These are phyloP conservation scores for Debaryomyces maramus DNA, from an alignment of 805 yeast species.

Conservation along the genomic window DNA sequence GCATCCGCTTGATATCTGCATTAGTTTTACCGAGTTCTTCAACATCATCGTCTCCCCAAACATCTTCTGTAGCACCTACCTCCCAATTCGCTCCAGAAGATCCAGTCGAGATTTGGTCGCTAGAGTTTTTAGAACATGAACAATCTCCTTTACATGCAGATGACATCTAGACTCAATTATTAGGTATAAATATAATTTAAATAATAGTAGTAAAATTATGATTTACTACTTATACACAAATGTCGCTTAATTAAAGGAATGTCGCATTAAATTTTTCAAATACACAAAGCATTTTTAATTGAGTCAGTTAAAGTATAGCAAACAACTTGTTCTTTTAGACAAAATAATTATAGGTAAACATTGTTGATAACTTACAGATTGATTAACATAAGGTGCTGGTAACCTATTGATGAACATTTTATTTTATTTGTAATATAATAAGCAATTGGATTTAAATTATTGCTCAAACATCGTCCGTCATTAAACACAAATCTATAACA, in stretches of 20 bases:
- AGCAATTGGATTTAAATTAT: too few species aligned
- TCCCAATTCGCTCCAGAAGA: not conserved
- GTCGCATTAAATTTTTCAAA: conserved; percentile 1
- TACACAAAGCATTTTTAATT: not conserved
- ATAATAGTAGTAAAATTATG: too few species aligned
- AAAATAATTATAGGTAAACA: not conserved
- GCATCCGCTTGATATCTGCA: conserved; percentile 54
- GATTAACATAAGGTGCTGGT: conserved; percentile 15
- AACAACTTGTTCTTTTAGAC: not conserved
- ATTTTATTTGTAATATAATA: too few species aligned
- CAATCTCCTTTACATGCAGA: conserved; percentile 14
- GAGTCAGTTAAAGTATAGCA: not conserved
- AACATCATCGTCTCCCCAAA: conserved; percentile 34
- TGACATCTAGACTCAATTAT: not conserved
- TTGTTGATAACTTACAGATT: not conserved
- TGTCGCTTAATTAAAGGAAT: not conserved
- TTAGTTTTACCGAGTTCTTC: conserved; percentile 11
- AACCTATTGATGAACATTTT: conserved; percentile 10
- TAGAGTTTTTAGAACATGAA: conserved; percentile 2
- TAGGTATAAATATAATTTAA: too few species aligned
- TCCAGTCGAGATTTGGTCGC: not conserved
- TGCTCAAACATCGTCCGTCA: too few species aligned
- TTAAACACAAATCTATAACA: too few species aligned
- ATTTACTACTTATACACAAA: too few species aligned
- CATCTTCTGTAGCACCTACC: conserved; percentile 17